phyloP scores from a whole-genome alignment of 257 asterid genomes.

The Anisodus acutangulus region DNA sequence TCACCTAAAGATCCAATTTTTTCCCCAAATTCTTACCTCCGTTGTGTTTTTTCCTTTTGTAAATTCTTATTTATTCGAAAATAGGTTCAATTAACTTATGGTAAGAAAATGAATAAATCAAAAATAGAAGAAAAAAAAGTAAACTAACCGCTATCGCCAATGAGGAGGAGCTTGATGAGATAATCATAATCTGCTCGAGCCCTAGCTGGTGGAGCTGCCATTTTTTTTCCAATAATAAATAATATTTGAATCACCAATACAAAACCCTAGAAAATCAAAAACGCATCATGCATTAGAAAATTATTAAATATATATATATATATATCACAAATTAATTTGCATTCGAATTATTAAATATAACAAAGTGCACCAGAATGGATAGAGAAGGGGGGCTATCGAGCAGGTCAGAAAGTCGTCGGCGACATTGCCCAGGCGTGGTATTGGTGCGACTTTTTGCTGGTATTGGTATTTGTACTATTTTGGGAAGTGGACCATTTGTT shows the following conservation, averaged over 20 bases:
- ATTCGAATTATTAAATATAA: not conserved
- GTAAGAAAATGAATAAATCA: not conserved
- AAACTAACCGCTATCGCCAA: constrained; percentile 48
- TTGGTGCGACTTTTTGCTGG: not conserved
- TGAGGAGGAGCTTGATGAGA: constrained; percentile 44
- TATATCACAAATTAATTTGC: too few relatives aligned
- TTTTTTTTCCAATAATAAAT: not conserved
- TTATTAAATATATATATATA: too few relatives aligned
- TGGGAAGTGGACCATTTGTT: constrained; percentile 10
- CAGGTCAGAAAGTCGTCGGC: constrained; percentile 29
- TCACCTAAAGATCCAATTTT: constrained; percentile 5
- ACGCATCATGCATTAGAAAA: not conserved
- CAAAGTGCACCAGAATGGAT: not conserved
- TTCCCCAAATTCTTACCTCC: not conserved
- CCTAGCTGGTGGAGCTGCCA: constrained; percentile 48
- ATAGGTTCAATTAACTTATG: not conserved
- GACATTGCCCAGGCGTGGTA: constrained; percentile 14
- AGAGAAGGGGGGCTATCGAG: not conserved
- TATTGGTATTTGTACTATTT: not conserved
- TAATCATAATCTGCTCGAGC: constrained; percentile 47
- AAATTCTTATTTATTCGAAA: not conserved
- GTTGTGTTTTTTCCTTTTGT: not conserved
- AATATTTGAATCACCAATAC: not conserved
- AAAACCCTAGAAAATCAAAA: constrained; percentile 34
- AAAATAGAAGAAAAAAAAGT: not conserved